Evolutionary conservation across 2,329 filamentous ascomycete genomes (phyloP).

Genomic region (Trichoderma atroviride): DNA sequence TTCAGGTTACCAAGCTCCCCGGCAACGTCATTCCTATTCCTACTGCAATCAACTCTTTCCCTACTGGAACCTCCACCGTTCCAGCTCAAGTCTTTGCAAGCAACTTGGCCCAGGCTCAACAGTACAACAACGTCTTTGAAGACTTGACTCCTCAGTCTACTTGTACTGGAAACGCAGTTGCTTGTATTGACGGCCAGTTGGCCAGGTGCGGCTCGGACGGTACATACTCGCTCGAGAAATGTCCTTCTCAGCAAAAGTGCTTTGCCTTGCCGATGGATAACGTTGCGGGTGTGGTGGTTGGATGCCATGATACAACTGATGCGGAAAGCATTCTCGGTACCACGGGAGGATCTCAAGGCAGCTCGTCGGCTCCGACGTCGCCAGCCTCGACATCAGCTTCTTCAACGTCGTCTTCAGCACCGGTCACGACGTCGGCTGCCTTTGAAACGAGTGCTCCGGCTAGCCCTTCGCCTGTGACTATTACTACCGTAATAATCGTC

Average conservation of each 20-base stretch:
- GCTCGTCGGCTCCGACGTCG: background rate
- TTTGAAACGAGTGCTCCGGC: slow-evolving; percentile 28
- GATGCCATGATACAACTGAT: slow-evolving; percentile 47
- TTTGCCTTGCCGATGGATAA: slow-evolving; percentile 58
- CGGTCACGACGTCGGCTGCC: slow-evolving; percentile 1
- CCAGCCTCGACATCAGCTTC: background rate
- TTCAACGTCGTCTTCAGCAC: background rate
- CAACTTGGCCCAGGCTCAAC: slow-evolving; percentile 49
- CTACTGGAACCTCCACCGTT: slow-evolving; percentile 45
- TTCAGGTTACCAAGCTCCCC: slow-evolving; percentile 43
- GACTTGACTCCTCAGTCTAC: slow-evolving; percentile 48
- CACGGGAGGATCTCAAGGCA: slow-evolving; percentile 8
- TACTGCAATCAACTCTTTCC: slow-evolving; percentile 43
- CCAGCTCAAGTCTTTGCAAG: slow-evolving; percentile 46
- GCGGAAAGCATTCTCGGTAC: slow-evolving; percentile 49
- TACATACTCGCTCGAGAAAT: slow-evolving; percentile 46
- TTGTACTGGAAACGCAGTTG: slow-evolving; percentile 51
- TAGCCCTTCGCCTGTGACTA: slow-evolving; percentile 32
- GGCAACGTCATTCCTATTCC: slow-evolving; percentile 48
- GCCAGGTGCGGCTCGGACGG: slow-evolving; percentile 49
- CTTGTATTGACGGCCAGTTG: slow-evolving; percentile 55
- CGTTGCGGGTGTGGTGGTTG: slow-evolving; percentile 51
- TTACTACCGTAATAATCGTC: slow-evolving; percentile 38
- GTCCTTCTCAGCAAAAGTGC: slow-evolving; percentile 45
- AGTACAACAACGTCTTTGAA: slow-evolving; percentile 53